Evolutionary conservation across 2,329 filamentous ascomycete genomes (phyloP).

Genomic region (Aphanocladium album): DNA sequence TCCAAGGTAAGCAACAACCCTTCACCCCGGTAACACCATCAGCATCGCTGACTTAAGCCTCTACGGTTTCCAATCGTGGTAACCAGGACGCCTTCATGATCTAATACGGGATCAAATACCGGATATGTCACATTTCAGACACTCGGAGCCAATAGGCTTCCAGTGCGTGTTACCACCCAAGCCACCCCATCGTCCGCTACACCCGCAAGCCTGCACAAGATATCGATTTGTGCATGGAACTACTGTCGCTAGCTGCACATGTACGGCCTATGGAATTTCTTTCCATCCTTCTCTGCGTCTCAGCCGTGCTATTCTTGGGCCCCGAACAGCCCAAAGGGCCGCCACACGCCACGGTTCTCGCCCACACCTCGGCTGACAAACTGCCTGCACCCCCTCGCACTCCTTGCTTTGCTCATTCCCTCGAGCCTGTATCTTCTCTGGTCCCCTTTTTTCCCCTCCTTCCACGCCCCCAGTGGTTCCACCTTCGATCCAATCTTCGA

Average conservation of each 20-base stretch:
- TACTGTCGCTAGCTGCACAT: background rate
- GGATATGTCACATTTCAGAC: background rate
- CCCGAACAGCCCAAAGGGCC: background rate
- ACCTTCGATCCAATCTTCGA: background rate
- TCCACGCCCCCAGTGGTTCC: background rate
- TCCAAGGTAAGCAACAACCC: constrained; percentile 3
- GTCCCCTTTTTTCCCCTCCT: background rate
- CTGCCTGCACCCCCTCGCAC: background rate
- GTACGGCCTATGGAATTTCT: background rate
- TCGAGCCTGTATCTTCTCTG: background rate
- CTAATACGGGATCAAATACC: constrained; percentile 7
- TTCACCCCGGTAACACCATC: background rate
- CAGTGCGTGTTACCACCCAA: background rate
- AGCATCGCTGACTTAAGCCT: constrained; percentile 14
- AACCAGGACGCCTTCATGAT: constrained; percentile 8
- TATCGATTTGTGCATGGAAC: constrained; percentile 10
- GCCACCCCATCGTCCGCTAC: background rate
- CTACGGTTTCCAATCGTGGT: constrained; percentile 10
- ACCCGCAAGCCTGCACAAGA: background rate
- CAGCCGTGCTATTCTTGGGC: constrained; percentile 5
- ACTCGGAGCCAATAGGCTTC: background rate
- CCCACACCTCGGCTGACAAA: constrained; percentile 4
- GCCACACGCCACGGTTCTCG: constrained; percentile 3
- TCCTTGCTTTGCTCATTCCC: background rate
- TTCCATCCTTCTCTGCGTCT: constrained; percentile 3